phyloP scores from a whole-genome alignment of 2,329 filamentous ascomycete species.

The Fusarium chuoi region DNA sequence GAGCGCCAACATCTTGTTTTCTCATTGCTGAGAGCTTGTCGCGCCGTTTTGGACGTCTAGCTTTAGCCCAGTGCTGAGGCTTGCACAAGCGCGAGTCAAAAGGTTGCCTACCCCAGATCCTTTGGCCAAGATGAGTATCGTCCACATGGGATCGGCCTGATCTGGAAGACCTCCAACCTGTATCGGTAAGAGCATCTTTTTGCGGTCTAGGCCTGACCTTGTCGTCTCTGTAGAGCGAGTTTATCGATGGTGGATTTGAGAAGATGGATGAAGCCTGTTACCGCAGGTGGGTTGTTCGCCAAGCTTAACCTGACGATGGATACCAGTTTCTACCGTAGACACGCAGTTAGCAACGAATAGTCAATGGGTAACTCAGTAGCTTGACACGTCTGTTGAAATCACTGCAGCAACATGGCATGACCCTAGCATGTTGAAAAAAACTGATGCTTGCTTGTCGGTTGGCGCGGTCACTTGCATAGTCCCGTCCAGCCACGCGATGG shows the following conservation, averaged over 20 bases:
- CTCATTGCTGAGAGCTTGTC: constrained; percentile 3
- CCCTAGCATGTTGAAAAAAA: constrained; percentile 5
- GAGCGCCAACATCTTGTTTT: background rate
- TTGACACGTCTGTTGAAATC: constrained; percentile 22
- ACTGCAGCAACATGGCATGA: constrained; percentile 42
- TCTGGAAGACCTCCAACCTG: constrained; percentile 22
- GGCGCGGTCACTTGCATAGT: constrained; percentile 30
- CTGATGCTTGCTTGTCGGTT: constrained; percentile 22
- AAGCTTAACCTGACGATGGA: constrained; percentile 23
- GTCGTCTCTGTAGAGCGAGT: constrained; percentile 7
- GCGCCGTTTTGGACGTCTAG: constrained; percentile 14
- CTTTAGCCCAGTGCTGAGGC: constrained; percentile 19
- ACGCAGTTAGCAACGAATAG: constrained; percentile 29
- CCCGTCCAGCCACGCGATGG: constrained; percentile 16
- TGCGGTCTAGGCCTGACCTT: constrained; percentile 21
- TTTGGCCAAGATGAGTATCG: constrained; percentile 9
- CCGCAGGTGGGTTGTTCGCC: constrained; percentile 23
- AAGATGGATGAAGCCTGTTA: constrained; percentile 15
- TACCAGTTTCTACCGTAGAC: constrained; percentile 22
- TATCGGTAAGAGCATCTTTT: constrained; percentile 15
- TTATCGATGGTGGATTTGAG: constrained; percentile 21
- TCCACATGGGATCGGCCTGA: constrained; percentile 16
- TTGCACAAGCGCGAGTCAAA: constrained; percentile 25
- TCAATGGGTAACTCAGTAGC: constrained; percentile 8
- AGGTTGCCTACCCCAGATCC: constrained; percentile 31